These are phyloP conservation scores for Cytospora piceae DNA, from an alignment of 2,329 filamentous ascomycete genomes.

Conservation along the genomic window DNA sequence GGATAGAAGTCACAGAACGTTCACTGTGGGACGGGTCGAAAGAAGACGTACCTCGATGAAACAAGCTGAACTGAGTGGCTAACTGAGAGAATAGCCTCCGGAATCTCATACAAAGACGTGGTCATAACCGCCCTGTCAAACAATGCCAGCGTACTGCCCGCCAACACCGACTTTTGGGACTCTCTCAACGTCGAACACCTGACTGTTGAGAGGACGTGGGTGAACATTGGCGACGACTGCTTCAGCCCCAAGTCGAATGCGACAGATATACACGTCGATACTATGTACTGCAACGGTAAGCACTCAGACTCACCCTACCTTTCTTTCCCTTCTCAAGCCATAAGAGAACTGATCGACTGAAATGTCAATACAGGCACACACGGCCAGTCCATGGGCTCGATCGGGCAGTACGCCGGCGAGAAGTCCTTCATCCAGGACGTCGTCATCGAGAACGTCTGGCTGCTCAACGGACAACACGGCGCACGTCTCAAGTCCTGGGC, in stretches of 20 bases:
- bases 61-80: neutral
- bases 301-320: neutral
- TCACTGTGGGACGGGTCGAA: too few species aligned
- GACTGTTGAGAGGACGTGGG: conserved; percentile 52
- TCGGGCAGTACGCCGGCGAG: conserved; percentile 60
- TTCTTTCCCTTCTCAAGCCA: too few species aligned
- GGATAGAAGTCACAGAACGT: neutral
- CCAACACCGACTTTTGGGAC: conserved; percentile 68
- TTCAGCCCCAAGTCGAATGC: conserved; percentile 65
- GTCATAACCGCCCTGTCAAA: conserved; percentile 57
- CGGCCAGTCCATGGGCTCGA: conserved; percentile 60
- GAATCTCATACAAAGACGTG: conserved; percentile 47
- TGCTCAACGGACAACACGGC: conserved; percentile 56
- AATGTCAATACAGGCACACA: conserved; percentile 43
- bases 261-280: conserved; percentile 60
- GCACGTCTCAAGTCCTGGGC: conserved; percentile 66
- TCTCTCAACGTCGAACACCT: conserved; percentile 60
- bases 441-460: conserved; percentile 61
- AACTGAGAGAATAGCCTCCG: conserved; percentile 9
- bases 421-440: conserved; percentile 60
- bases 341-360: neutral
- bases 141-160: conserved; percentile 50
- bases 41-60: neutral
- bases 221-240: conserved; percentile 63
- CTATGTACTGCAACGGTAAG: conserved; percentile 61